These are phyloP conservation scores for Gloeopeniophorella convolvens DNA, from an alignment of 768 basidiomycete genomes.

Conservation along the genomic window DNA sequence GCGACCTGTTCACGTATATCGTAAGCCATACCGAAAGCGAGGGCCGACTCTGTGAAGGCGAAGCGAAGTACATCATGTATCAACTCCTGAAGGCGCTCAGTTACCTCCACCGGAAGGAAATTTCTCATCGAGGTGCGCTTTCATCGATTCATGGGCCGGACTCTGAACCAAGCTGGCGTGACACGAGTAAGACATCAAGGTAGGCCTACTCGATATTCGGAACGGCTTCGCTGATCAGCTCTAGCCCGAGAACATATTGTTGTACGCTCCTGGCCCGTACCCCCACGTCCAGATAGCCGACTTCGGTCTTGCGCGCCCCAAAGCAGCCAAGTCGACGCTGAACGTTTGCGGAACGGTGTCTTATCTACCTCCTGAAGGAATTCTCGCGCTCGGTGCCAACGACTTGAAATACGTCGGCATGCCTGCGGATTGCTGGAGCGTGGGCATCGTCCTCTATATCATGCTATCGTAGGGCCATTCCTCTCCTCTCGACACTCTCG, in stretches of 20 bases:
- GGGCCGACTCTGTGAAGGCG: conserved; percentile 61
- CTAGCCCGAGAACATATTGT: conserved; percentile 77
- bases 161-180: no score
- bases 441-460: conserved; percentile 73
- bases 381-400: conserved; percentile 70
- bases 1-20: conserved; percentile 85
- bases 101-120: conserved; percentile 63
- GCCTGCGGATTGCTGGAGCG: conserved; percentile 90
- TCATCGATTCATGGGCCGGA: not conserved
- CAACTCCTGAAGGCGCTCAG: conserved; percentile 66
- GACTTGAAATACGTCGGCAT: conserved; percentile 69
- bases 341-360: conserved; percentile 86
- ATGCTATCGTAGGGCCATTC: conserved; percentile 65
- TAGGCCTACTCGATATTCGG: conserved; percentile 19
- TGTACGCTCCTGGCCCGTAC: conserved; percentile 74
- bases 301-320: conserved; percentile 77
- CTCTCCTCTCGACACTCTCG: not conserved
- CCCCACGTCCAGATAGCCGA: conserved; percentile 82
- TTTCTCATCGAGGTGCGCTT: conserved; percentile 70
- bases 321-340: conserved; percentile 74
- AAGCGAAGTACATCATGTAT: conserved; percentile 79
- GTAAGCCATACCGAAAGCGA: conserved; percentile 47
- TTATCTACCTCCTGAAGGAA: conserved; percentile 81
- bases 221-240: conserved; percentile 21
- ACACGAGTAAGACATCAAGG: conserved; percentile 59